Base-by-base conservation (phyloP, 192 early-diverging fungal species). In the Globomyces pollinis-pini region DNA sequence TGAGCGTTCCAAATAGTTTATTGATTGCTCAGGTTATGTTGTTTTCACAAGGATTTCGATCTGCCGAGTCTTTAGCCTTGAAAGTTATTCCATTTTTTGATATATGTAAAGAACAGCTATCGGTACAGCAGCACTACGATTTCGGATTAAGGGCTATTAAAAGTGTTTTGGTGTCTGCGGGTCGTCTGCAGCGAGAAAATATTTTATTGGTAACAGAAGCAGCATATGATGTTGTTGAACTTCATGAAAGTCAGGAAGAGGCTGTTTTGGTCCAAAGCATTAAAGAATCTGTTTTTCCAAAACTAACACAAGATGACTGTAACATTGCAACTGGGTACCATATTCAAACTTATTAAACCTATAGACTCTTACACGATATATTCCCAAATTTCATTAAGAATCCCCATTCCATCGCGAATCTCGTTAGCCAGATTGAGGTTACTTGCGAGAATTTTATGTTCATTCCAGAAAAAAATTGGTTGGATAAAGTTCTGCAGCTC, bases 1-100 rank as follows among this genome's bases (percentile, higher is more conserved):
- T 99, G 97, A 98, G 94, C 6, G 89, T 91, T 56, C 97, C 97
- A 5, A 94, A 99, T 64, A 84, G 93, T 34, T 91, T 93, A 59
- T 75, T 98, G 30, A 99, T 99, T 79, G 94, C 97, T 3, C 96
- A 99, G 73, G 97, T 99, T 31, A 98, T 97, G 93, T 72, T 99
- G 47, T 99, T 91, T 62, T 98, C 97, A 28, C 96, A 98, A 79
- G 97, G 97, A 33, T 99, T 99, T 89, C 84, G 89, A 21, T 86
- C 88, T 50, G 96, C 94, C 0, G 97, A 99, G 79, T 59, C 68
- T 24, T 67, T 99, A 38, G 94, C 97, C 0, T 86, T 87, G 41
- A 98, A 98, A 71, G 91, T 94, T 26, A 94, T 99, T 3, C 97
- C 97, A 18, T 70, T 99, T 32, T 99, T 99, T 74, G 93, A 89